phyloP scores from a whole-genome alignment of 768 basidiomycete species.

The Tulasnella sp. region DNA sequence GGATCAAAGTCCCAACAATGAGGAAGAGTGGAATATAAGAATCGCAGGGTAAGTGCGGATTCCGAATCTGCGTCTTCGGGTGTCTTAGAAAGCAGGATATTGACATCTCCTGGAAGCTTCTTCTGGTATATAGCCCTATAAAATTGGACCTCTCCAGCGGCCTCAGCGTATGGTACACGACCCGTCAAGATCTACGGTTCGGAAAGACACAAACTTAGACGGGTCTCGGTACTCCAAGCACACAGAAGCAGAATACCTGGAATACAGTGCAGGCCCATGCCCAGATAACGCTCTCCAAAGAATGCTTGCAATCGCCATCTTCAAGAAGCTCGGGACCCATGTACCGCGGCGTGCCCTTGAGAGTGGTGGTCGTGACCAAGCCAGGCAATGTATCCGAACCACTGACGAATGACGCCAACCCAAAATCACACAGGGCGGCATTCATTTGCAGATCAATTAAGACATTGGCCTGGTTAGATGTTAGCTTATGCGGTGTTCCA shows the following conservation, averaged over 20 bases:
- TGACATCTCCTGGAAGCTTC: neutral
- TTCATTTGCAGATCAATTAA: neutral
- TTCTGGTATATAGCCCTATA: neutral
- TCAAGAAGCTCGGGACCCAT: neutral
- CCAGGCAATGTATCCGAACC: neutral
- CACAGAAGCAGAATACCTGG: neutral
- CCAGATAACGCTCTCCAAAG: neutral
- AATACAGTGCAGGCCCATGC: neutral
- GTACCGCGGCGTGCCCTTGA: neutral
- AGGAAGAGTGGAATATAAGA: neutral
- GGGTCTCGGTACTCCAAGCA: neutral
- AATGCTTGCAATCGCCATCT: neutral
- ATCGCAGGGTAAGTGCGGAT: neutral
- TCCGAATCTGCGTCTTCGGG: neutral
- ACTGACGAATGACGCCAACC: neutral
- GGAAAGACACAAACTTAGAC: neutral
- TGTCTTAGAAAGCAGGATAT: neutral
- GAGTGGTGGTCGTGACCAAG: neutral
- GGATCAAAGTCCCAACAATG: neutral
- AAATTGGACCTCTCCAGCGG: neutral
- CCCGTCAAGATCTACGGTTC: neutral
- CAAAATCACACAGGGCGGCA: slow-evolving; percentile 4
- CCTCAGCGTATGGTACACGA: neutral
- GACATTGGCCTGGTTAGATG: neutral
- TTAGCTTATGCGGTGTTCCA: neutral